These are phyloP conservation scores for Globisporangium camurandrum DNA, from an alignment of 352 stramenopile species.

Conservation along the genomic window DNA sequence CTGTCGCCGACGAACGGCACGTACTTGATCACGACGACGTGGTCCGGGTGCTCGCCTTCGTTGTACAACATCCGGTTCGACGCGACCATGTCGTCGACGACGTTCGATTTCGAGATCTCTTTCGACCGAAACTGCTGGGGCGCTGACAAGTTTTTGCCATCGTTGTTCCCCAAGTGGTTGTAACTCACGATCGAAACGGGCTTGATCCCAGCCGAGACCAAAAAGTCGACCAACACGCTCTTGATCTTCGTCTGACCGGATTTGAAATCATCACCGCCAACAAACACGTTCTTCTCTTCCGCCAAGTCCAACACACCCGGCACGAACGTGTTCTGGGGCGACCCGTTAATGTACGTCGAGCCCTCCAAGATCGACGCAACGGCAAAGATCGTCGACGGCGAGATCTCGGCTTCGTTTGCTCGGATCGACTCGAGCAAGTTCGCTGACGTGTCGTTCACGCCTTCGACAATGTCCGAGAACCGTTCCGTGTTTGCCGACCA, in stretches of 20 bases:
- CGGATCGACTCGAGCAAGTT: conserved; percentile 97
- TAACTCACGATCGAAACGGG: conserved; percentile 98
- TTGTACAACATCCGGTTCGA: conserved; percentile 97
- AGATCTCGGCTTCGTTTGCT: conserved; percentile 91
- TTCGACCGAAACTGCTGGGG: conserved; percentile 99
- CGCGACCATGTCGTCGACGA: conserved; percentile 98
- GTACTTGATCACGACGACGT: conserved; percentile 99
- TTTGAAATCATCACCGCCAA: conserved; percentile 99
- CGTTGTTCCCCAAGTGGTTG: conserved; percentile 99
- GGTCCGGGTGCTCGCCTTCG: conserved; percentile 97
- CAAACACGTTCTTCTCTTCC: conserved; percentile 93
- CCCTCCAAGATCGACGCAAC: conserved; percentile 97
- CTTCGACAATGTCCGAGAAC: conserved; percentile 96
- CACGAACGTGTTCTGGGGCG: conserved; percentile 99
- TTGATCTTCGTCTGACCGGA: conserved; percentile 99
- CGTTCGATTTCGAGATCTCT: conserved; percentile 99
- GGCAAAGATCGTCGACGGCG: conserved; percentile 97
- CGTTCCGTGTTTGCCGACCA: conserved; percentile 99
- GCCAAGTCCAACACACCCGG: conserved; percentile 95
- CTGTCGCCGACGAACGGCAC: conserved; percentile 98
- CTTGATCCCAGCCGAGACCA: conserved; percentile 98
- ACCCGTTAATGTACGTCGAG: conserved; percentile 99
- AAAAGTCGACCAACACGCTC: conserved; percentile 98
- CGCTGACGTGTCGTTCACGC: conserved; percentile 97
- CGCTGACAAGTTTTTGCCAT: conserved; percentile 98